phyloP scores from a whole-genome alignment of 1,284 basidiomycete species.

The Hemileia vastatrix region DNA sequence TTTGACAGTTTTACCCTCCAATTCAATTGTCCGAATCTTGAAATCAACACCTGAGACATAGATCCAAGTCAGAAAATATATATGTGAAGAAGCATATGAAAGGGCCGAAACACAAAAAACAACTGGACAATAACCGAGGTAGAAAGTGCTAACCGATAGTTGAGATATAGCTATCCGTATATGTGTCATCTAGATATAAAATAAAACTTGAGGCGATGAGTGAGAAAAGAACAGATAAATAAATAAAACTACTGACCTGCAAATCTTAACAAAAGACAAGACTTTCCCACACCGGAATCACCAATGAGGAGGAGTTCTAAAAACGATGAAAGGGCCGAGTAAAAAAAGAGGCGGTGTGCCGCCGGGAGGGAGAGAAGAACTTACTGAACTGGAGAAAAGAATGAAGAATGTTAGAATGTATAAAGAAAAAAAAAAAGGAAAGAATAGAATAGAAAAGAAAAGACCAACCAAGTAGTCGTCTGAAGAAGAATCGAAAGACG shows the following conservation, averaged over 20 bases:
- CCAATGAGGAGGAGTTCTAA: slow-evolving; percentile 57
- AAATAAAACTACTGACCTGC: slow-evolving; percentile 31
- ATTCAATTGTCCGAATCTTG: slow-evolving; percentile 99
- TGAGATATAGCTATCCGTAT: slow-evolving; percentile 49
- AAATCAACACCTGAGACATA: slow-evolving; percentile 75
- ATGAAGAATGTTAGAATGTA: background rate
- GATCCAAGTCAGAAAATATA: background rate
- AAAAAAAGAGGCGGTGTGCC: background rate
- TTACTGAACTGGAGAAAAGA: background rate
- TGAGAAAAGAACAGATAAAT: background rate
- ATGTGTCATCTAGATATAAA: slow-evolving; percentile 46
- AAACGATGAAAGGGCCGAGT: background rate
- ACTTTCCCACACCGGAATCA: slow-evolving; percentile 90
- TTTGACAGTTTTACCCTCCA: slow-evolving; percentile 99
- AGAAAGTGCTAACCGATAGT: slow-evolving; percentile 33
- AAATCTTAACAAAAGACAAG: slow-evolving; percentile 51
- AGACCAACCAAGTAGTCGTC: slow-evolving; percentile 10
- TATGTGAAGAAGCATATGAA: background rate
- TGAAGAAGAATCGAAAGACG: background rate
- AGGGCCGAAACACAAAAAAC: background rate
- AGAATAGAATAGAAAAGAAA: background rate
- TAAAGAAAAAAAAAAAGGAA: background rate
- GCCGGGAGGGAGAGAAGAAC: background rate
- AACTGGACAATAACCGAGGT: slow-evolving; percentile 6
- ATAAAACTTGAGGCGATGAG: slow-evolving; percentile 32